Conservation (phyloP, 345 rosid genomes). For the Eucalyptus tenuipes region DNA sequence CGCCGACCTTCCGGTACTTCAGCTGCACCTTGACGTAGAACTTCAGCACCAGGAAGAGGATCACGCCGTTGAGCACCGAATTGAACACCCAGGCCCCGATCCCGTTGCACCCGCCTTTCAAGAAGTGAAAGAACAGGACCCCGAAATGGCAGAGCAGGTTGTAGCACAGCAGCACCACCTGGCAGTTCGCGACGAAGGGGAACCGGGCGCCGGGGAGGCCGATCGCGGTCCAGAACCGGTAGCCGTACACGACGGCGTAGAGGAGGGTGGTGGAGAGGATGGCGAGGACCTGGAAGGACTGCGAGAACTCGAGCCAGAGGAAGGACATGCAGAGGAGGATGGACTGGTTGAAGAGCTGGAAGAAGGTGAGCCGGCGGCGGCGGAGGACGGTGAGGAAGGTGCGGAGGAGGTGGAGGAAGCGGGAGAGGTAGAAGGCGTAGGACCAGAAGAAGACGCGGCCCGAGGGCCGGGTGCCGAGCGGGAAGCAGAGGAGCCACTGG, state of each 20-base stretch:
- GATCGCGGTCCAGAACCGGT: constrained; percentile 86
- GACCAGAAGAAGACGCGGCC: constrained; percentile 99
- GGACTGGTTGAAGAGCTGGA: constrained; percentile 63
- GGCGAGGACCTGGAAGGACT: constrained; percentile 77
- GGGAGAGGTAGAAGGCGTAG: constrained; percentile 70
- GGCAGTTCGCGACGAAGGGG: constrained; percentile 63
- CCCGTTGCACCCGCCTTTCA: constrained; percentile 89
- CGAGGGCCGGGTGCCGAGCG: constrained; percentile 89
- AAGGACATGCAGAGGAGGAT: constrained; percentile 61
- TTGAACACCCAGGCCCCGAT: constrained; percentile 86
- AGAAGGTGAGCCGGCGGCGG: constrained; percentile 34
- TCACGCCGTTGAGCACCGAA: constrained; percentile 59
- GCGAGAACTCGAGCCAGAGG: constrained; percentile 89
- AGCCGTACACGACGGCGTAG: constrained; percentile 74
- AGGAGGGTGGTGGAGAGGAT: constrained; percentile 51
- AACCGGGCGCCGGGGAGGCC: constrained; percentile 68
- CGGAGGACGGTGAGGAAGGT: constrained; percentile 53
- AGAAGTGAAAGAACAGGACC: constrained; percentile 53
- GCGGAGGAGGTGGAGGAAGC: constrained; percentile 70
- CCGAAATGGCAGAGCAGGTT: constrained; percentile 70
- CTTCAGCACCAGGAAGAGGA: constrained; percentile 45
- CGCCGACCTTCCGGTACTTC: not conserved
- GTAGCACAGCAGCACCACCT: constrained; percentile 45
- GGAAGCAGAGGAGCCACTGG: constrained; percentile 97
- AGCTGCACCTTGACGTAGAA: constrained; percentile 41